Conservation (phyloP, 2,329 filamentous ascomycete species). For the Neocucurbitaria cava region DNA sequence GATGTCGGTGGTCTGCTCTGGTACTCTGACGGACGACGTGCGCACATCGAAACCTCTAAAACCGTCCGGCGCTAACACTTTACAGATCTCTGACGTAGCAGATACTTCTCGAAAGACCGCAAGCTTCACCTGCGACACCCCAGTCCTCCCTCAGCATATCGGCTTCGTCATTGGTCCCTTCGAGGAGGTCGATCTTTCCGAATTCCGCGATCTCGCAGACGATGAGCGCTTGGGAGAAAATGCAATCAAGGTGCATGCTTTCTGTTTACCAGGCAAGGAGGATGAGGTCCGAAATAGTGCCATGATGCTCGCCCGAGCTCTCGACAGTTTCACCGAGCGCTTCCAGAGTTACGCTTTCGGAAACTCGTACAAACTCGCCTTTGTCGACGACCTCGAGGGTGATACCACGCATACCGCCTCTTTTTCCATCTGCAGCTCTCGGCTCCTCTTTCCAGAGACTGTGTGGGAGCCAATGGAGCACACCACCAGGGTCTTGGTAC, state of each 20-base stretch:
- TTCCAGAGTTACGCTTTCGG: constrained; percentile 88
- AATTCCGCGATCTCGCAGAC: constrained; percentile 88
- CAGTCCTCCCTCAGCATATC: constrained; percentile 84
- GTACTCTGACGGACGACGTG: constrained; percentile 82
- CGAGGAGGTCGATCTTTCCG: constrained; percentile 87
- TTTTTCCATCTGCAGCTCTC: constrained; percentile 84
- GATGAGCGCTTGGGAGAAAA: constrained; percentile 89
- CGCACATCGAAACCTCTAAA: constrained; percentile 11
- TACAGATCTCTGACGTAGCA: constrained; percentile 69
- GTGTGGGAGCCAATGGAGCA: constrained; percentile 86
- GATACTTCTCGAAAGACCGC: constrained; percentile 87
- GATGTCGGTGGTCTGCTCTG: constrained; percentile 89
- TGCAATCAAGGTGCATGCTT: constrained; percentile 87
- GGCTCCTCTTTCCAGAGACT: constrained; percentile 82
- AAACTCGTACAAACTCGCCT: constrained; percentile 88
- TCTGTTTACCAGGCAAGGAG: constrained; percentile 82
- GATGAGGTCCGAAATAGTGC: constrained; percentile 89
- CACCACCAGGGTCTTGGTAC: constrained; percentile 79
- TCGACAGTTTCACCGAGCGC: constrained; percentile 89
- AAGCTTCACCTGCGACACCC: constrained; percentile 73
- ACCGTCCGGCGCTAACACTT: constrained; percentile 11
- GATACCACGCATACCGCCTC: constrained; percentile 81
- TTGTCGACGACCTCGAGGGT: constrained; percentile 84
- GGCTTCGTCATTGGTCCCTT: constrained; percentile 95
- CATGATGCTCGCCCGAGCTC: constrained; percentile 78